A percentile compares a stretch with the other conserved stretches of the same genome.
phyloP scores from a whole-genome alignment of 2,329 filamentous ascomycete species.

The Tolypocladium paradoxum region DNA sequence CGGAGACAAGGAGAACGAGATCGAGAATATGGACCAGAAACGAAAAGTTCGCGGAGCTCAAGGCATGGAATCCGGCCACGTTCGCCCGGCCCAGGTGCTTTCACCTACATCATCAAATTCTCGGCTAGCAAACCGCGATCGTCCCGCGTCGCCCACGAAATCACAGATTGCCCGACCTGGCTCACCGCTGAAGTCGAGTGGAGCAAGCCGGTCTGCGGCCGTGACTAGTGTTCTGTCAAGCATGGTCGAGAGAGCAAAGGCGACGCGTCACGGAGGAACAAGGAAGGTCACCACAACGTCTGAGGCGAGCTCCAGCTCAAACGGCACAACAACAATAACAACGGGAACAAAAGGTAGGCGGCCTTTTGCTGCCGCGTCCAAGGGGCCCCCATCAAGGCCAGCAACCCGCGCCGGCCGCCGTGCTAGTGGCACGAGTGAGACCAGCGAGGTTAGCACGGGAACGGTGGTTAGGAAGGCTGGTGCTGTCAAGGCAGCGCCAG shows the following conservation, averaged over 20 bases:
- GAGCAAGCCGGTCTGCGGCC: constrained; percentile 25
- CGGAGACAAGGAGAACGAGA: constrained; percentile 69
- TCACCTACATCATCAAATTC: constrained; percentile 79
- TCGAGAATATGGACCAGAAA: constrained; percentile 51
- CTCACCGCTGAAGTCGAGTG: constrained; percentile 49
- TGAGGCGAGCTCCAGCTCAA: constrained; percentile 30
- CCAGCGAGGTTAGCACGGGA: constrained; percentile 52
- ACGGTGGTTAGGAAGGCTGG: constrained; percentile 51
- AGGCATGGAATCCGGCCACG: constrained; percentile 26
- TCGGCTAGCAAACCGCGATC: constrained; percentile 42
- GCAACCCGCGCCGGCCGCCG: constrained; percentile 39
- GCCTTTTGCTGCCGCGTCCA: constrained; percentile 25
- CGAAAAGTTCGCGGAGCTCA: constrained; percentile 44
- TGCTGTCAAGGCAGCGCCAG: constrained; percentile 23
- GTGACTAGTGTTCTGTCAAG: constrained; percentile 38
- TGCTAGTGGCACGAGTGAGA: constrained; percentile 49
- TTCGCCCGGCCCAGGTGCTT: constrained; percentile 49
- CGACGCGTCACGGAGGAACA: constrained; percentile 35
- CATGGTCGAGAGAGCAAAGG: constrained; percentile 52
- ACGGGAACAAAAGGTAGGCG: constrained; percentile 22
- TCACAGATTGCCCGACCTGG: constrained; percentile 45
- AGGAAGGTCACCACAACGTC: constrained; percentile 37
- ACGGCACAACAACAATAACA: constrained; percentile 21
- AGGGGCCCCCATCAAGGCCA: constrained; percentile 22
- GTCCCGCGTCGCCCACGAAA: constrained; percentile 42